Evolutionary conservation across 805 yeast species (phyloP).

Genomic region (Nakazawaea anatomiae): DNA sequence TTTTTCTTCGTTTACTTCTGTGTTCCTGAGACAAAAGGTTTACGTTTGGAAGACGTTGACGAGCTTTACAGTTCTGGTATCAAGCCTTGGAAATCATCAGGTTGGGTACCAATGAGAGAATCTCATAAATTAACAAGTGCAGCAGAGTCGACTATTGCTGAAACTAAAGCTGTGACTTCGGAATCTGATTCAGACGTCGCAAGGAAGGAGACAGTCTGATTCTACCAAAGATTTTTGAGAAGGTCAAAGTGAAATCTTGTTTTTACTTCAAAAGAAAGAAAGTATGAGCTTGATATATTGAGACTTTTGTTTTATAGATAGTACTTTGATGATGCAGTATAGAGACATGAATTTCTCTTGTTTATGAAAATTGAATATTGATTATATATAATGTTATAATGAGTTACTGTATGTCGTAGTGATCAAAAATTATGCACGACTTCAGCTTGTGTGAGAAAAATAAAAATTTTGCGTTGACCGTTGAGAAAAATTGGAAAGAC

Average conservation of each 20-base stretch:
- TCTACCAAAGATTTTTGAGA: neutral
- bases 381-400: no score
- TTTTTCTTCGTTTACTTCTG: slow-evolving; percentile 48
- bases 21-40: slow-evolving; percentile 52
- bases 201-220: neutral
- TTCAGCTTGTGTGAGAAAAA: no score
- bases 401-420: neutral
- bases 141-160: neutral
- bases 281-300: no score
- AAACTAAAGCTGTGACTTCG: neutral
- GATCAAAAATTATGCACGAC: neutral
- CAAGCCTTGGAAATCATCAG: slow-evolving; percentile 9
- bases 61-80: slow-evolving; percentile 33
- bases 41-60: slow-evolving; percentile 51
- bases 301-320: no score
- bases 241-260: no score
- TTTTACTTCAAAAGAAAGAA: no score
- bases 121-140: neutral
- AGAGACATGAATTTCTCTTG: no score
- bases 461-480: neutral
- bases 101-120: slow-evolving; percentile 1
- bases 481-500: neutral
- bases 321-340: no score
- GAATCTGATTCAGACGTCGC: neutral
- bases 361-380: no score